These are phyloP conservation scores for Arabis hirsuta DNA, from an alignment of 345 rosid species.

Conservation along the genomic window DNA sequence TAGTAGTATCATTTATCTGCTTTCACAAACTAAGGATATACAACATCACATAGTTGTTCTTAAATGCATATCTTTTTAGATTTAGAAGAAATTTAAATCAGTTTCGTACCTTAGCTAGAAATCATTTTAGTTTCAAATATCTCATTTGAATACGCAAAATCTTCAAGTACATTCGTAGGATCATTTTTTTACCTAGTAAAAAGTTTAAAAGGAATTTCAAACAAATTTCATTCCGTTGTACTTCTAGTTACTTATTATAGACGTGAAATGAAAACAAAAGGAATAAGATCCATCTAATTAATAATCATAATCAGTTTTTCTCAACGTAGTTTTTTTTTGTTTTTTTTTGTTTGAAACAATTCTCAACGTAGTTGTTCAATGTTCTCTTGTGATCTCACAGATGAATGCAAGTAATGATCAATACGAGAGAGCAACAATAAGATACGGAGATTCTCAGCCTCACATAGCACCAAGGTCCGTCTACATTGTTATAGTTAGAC, in stretches of 20 bases:
- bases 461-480: conserved; percentile 58
- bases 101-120: conserved; percentile 9
- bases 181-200: conserved; percentile 3
- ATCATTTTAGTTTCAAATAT: conserved; percentile 10
- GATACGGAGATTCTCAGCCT: conserved; percentile 64
- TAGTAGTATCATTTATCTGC: conserved; percentile 3
- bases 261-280: background rate
- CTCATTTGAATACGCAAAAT: background rate
- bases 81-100: conserved; percentile 27
- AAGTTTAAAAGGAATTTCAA: background rate
- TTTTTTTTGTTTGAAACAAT: background rate
- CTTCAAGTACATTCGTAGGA: conserved; percentile 2
- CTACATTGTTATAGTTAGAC: background rate
- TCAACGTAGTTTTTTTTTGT: conserved; percentile 4
- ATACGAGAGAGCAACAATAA: conserved; percentile 63
- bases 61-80: conserved; percentile 30
- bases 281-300: background rate
- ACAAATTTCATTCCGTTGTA: background rate
- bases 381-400: conserved; percentile 47
- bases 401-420: conserved; percentile 61
- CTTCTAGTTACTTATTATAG: background rate
- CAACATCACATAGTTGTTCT: conserved; percentile 7
- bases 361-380: conserved; percentile 1
- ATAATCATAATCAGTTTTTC: background rate
- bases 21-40: conserved; percentile 20